Base-by-base conservation (phyloP, 306 rosid species). In the Inga oerstediana region DNA sequence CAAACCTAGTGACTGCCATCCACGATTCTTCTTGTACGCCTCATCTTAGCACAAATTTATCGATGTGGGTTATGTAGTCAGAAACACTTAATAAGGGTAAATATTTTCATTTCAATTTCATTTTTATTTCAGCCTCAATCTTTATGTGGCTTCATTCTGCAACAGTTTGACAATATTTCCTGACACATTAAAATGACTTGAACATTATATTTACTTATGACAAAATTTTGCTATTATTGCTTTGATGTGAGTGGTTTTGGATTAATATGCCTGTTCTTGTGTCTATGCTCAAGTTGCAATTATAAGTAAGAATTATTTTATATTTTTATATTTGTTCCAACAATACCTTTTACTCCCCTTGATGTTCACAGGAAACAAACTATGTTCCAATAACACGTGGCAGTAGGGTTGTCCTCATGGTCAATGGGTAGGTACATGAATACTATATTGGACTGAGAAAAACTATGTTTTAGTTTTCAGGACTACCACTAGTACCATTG, bases 341-440 rank as follows among this genome's bases (percentile, higher is more conserved):
- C 78, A 20, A n/a, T 72, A 39, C 72, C 68, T 58, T 78, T 76
- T 44, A 69, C 39, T 10, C 66, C 66, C 15, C 75, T 44, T 71
- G 73, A 51, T 81, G 61, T 73, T 76, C 79, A 84, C 93, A 92
- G 99, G 98, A 92, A 90, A 91, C 89, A 37, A 94, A 94, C 86
- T 96, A 90, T 83, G 97, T 92, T 85, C 99, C 99, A 12, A 94
- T 96, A 78, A 87, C 97, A 61, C 90, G 92, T 37, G 99, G 99
- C 74, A 80, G 86, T 84, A 89, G 97, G 81, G 99, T 96, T 86
- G 97, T 96, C 68, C 97, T 96, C 76, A 74, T 96, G 97, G 84
- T 92, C 86, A 96, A 96, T 72, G 99, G 99, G 97, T 96, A 84
- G 20, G 97, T 87, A 65, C 78, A 48, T 19, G 32, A 66, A 58